Conservation (phyloP, 352 stramenopile genomes). For the Phytophthora multivora region DNA sequence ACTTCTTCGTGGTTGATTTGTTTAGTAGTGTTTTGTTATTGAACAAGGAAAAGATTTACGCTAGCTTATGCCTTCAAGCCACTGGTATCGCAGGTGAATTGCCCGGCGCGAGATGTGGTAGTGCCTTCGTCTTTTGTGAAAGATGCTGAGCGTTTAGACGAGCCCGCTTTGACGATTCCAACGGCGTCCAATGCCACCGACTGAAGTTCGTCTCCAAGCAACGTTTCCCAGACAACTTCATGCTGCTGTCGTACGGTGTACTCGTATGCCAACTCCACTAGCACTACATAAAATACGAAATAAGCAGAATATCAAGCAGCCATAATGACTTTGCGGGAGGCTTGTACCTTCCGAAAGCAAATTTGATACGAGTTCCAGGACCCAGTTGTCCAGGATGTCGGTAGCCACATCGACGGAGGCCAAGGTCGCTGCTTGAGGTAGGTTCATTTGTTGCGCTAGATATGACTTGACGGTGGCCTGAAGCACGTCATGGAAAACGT, state of each 20-base stretch:
- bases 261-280: slow-evolving; percentile 34
- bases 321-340: background rate
- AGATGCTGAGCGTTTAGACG: background rate
- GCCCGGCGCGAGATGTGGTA: too few species aligned
- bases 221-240: slow-evolving; percentile 6
- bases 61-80: too few species aligned
- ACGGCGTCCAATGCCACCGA: slow-evolving; percentile 8
- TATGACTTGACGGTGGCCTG: slow-evolving; percentile 46
- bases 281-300: slow-evolving; percentile 14
- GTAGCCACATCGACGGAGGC: slow-evolving; percentile 23
- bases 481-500: slow-evolving; percentile 43
- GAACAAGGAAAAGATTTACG: too few species aligned
- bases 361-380: slow-evolving; percentile 36
- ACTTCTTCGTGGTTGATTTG: too few species aligned
- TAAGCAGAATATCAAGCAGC: background rate
- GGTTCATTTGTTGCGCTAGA: slow-evolving; percentile 32
- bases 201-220: slow-evolving; percentile 16
- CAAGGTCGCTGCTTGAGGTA: slow-evolving; percentile 34
- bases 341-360: slow-evolving; percentile 44
- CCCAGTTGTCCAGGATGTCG: slow-evolving; percentile 45
- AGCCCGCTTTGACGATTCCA: background rate
- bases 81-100: too few species aligned
- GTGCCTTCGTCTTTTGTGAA: too few species aligned
- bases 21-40: too few species aligned
- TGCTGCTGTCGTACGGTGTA: slow-evolving; percentile 14